phyloP scores from a whole-genome alignment of 2,329 filamentous ascomycete species.

The Pezicula rhizophila region DNA sequence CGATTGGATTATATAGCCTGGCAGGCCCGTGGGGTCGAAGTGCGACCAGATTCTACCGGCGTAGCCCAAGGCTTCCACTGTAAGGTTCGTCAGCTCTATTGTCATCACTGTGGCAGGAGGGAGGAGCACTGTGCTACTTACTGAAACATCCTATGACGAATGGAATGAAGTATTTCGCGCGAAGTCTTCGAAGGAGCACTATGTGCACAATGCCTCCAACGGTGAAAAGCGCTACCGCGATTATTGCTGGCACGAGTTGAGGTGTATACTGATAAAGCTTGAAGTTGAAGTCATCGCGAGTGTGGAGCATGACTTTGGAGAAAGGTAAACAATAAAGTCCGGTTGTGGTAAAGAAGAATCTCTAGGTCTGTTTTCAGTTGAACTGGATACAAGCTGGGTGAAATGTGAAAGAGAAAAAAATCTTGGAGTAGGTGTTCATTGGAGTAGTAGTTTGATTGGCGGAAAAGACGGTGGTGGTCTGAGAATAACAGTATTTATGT shows the following conservation, averaged over 20 bases:
- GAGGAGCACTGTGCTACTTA: neutral
- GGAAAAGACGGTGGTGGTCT: too few species aligned
- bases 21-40: constrained; percentile 13
- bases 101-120: neutral
- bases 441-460: too few species aligned
- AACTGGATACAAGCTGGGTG: too few species aligned
- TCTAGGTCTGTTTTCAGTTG: too few species aligned
- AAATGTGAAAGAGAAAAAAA: too few species aligned
- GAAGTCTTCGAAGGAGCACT: neutral
- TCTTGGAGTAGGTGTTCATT: too few species aligned
- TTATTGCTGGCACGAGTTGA: neutral
- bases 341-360: neutral
- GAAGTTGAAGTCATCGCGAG: neutral
- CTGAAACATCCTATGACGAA: neutral
- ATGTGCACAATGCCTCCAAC: neutral
- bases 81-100: too few species aligned
- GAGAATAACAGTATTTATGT: too few species aligned
- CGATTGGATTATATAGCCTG: constrained; percentile 27
- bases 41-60: constrained; percentile 17
- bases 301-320: neutral
- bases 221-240: neutral
- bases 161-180: neutral
- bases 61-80: constrained; percentile 32
- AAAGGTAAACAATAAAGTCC: neutral
- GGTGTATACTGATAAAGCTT: neutral